Evolutionary conservation across 2,329 filamentous ascomycete species (phyloP), one percentile per base, ranked within the genome.

Genomic region (Amauroascus niger): DNA sequence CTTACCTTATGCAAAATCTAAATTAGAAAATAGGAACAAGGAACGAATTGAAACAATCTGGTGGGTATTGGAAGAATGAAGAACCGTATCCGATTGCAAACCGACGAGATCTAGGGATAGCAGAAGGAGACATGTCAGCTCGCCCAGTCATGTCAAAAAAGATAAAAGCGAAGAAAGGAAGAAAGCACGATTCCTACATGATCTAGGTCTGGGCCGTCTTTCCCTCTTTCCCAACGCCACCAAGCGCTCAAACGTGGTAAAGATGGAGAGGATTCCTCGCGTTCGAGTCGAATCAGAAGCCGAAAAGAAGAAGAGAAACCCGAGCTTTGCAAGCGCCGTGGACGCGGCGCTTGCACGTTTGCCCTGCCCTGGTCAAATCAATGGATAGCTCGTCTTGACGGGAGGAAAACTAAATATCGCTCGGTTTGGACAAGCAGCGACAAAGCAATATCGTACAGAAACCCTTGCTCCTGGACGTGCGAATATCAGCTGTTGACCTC

Each of bases 1-100:
- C 50, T 53, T 47, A 53, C 50, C 50, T 53, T 53, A 39, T 39
- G 33, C 18, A 28, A n/a, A 24, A 32, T 53, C 50, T 53, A 53
- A 52, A 26, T 13, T 43, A 16, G 32, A 45, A 30, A 30, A 30
- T 4, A 30, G 9, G 9, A 30, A 30, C 4, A 30, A 30, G n/a
- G n/a, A n/a, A n/a, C n/a, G n/a, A n/a, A n/a, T 5, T 46, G 30
- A n/a, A 20, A 47, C 18, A 20, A 20, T 51, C 41, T 26, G 40
- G 43, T 14, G 41, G 40, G 50, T 46, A 53, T 47, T 46, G 49
- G 16, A 28, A 28, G 37, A 28, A 53, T 9, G 41, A 47, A 53
- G 16, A 39, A 14, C n/a, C 32, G 43, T 40, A 41, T 52, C 28
- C 30, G 30, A 39, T 41, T 14, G 49, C 49, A 46, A 52, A 28